Base-by-base conservation (phyloP, 2,329 filamentous ascomycete species). In the Aciculosporium take region DNA sequence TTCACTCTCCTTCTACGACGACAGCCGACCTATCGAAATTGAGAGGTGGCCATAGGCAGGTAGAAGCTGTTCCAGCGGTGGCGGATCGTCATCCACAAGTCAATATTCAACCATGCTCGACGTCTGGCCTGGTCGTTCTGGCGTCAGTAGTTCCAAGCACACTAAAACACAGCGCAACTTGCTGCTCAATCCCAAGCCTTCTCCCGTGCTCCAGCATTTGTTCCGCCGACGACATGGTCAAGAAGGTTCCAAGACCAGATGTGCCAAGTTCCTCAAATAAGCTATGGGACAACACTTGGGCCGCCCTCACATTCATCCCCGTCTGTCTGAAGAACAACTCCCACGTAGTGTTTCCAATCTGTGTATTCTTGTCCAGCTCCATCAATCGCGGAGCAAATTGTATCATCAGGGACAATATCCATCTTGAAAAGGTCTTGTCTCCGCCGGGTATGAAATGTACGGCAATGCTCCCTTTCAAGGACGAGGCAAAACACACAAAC, bases 401-500 rank as follows among this genome's bases (percentile, higher is more conserved):
- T 15, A 68, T 65, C 34, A 81, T 68, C 0, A 68, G 52, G 1
- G 64, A 65, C 0, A 72, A 58, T 1, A 74, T 58, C 76, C 78
- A 82, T 41, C 57, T 65, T 1, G 68, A 64, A 6, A 79, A 53
- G 0, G 66, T 69, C 18, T 63, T 55, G 15, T 65, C 59, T 0
- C 67, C 68, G 0, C 74, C 75, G 1, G 67, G 64, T 1, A 76
- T 57, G 28, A 73, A 70, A 24, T 63, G 59, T 0, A 68, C 59
- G 2, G 56, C 56, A 1, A 71, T 53, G 1, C 55, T 53, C 5
- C 55, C 57, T 5, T 59, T 51, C 2, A 75, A 53, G 1, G 57
- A 62, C 0, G 57, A 50, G 0, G 66, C 58, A 45, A 78, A 78
- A 0, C 57, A 60, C 23, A 69, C 59, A 39, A 81, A 69, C 9